phyloP scores from a whole-genome alignment of 2,329 filamentous ascomycete species.

The Akanthomyces uredinophilus region DNA sequence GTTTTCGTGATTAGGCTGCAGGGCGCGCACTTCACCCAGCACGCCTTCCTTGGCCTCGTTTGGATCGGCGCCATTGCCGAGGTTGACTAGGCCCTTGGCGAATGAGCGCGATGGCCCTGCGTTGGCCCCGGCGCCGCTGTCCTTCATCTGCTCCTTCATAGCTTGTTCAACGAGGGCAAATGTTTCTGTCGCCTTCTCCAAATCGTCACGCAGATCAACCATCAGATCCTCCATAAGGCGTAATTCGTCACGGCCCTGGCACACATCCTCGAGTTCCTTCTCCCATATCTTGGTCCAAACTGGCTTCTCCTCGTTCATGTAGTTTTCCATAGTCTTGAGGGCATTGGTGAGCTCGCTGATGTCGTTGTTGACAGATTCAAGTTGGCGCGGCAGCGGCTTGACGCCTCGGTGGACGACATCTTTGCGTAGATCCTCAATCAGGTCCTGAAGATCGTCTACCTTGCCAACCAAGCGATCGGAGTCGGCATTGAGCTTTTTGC shows the following conservation, averaged over 20 bases:
- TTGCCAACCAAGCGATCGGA: conserved; percentile 86
- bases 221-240: conserved; percentile 95
- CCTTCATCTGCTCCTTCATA: conserved; percentile 94
- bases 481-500: conserved; percentile 80
- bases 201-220: conserved; percentile 85
- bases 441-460: conserved; percentile 95
- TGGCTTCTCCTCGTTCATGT: conserved; percentile 85
- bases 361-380: conserved; percentile 85
- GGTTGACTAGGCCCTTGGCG: conserved; percentile 48
- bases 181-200: conserved; percentile 90
- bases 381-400: conserved; percentile 80
- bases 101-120: conserved; percentile 50
- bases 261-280: conserved; percentile 92
- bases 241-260: conserved; percentile 89
- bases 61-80: conserved; percentile 60
- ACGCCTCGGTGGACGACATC: conserved; percentile 93
- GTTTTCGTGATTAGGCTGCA: conserved; percentile 91
- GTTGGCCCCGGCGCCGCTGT: conserved; percentile 49
- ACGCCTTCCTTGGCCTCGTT: conserved; percentile 83
- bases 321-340: conserved; percentile 90
- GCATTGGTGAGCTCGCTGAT: conserved; percentile 76
- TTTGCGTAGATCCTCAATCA: conserved; percentile 94
- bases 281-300: conserved; percentile 99
- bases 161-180: conserved; percentile 95
- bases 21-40: conserved; percentile 83